Base-by-base conservation (phyloP, 352 stramenopile genomes). In the Globisporangium ultimum region DNA sequence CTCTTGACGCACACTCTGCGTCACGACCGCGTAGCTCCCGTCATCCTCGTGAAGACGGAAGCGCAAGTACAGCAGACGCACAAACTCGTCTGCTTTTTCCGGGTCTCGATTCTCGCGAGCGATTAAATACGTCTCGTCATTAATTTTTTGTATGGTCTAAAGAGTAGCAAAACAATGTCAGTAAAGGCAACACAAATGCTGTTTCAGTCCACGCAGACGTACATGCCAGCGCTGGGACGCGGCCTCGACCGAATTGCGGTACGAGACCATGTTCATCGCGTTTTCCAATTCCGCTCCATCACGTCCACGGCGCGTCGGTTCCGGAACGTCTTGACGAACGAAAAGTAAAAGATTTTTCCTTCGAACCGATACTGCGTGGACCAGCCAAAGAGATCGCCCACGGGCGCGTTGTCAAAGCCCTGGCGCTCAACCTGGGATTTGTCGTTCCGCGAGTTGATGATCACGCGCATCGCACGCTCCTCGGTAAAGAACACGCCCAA, bases 91-190 rank as follows among this genome's bases (percentile, higher is more conserved):
- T 45, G 59, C 53, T 49, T 66, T 66, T 5, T 77, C 63, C 1
- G 70, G 71, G 58, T 77, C 66, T 32, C 56, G 32, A 50, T 70
- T 72, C 53, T 84, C 71, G 3, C 69, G 55, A 0, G 67, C 66
- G 14, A 70, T 69, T 46, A 85, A 67, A 66, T 77, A 85, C 20
- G 72, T 82, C 47, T 82, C 68, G 21, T 85, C 68, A 50, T 85
- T 84, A 22, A 82, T 48, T 48, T 77, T 71, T 50, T 78, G 67
- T 15, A 72, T 49, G 41, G 80, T 63, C 67, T 79, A 55, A 17
- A 65, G 28, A 56, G 45, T 8, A 45, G 17, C 21, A 53, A 40
- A 47, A 54, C n/a, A 17, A 28, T 12, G 41, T 17, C 20, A 38
- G 2, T 14, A 18, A 58, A 40, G 32, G 40, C 40, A 45, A 45